Evolutionary conservation across 768 basidiomycete genomes (phyloP), one percentile per base, ranked within the genome.

Genomic region (Leccinum ochraceum): DNA sequence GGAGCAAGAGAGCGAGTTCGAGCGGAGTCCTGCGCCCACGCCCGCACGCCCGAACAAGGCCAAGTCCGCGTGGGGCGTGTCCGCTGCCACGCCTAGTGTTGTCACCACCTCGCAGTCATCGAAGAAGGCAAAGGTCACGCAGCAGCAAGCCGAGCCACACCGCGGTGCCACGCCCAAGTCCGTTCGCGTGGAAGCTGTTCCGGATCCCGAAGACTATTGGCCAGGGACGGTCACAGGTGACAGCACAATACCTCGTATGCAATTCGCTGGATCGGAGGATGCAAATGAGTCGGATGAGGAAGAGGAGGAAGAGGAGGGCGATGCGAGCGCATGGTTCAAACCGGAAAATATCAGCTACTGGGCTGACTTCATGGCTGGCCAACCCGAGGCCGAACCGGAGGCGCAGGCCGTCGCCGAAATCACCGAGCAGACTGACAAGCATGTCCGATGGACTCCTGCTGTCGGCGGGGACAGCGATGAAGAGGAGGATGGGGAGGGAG

Each of bases 271-370:
- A 14, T 20, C 46, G 20, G 65, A 65, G 4, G 66, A 56, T 3
- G 57, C 28, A 6, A 68, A 60, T 20, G 62, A 65, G 3, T 60
- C 56, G 1, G 67, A 65, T 0, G 70, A 62, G 0, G 71, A 66
- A 1, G 70, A 66, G 0, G 71, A 73, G 2, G 69, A 66, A 0
- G 71, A 73, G 3, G 69, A 68, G 34, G 63, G 17, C 9, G 66
- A 67, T 20, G 59, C 58, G 60, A 69, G 54, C 26, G 37, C 58
- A 6, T 75, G 67, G 74, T 65, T 67, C 37, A 61, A 67, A 20
- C 68, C 71, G 5, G 69, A 67, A 7, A 58, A 66, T 42, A 46
- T 66, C 17, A 63, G 39, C 54, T 74, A 75, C 56, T 74, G 74
- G 74, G 66, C 59, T n/a, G 70, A 67, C 44, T 56, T 75, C 16